A percentile compares a stretch with the other conserved stretches of the same genome.
Evolutionary conservation across 2,329 filamentous ascomycete genomes (phyloP).

Genomic region (Pseudocercospora macadamiae): DNA sequence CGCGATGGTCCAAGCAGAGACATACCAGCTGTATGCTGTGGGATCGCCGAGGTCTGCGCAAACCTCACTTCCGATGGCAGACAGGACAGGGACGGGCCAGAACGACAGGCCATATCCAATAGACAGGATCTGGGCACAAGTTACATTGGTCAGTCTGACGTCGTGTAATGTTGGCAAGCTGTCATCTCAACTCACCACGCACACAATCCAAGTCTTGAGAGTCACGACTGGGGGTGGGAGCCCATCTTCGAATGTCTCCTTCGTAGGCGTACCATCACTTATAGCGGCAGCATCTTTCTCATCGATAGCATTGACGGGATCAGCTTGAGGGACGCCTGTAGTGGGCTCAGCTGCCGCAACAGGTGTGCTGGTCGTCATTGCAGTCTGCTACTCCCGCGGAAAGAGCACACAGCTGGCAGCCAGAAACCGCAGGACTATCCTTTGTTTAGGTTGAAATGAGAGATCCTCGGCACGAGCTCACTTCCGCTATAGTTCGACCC

Average conservation of each 20-base stretch:
- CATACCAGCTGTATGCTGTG: slow-evolving; percentile 37
- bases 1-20: slow-evolving; percentile 31
- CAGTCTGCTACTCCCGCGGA: neutral
- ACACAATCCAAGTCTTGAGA: slow-evolving; percentile 30
- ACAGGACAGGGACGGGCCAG: slow-evolving; percentile 37
- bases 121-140: slow-evolving; percentile 33
- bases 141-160: neutral
- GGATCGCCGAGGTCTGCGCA: slow-evolving; percentile 37
- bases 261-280: slow-evolving; percentile 8
- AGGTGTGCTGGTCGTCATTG: neutral
- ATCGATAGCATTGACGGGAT: neutral
- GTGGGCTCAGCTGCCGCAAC: neutral
- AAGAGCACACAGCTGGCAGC: neutral
- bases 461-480: neutral
- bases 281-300: slow-evolving; percentile 2
- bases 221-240: slow-evolving; percentile 24
- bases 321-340: neutral
- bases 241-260: slow-evolving; percentile 12
- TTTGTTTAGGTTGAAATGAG: neutral
- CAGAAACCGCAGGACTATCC: neutral
- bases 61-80: slow-evolving; percentile 34
- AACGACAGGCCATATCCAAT: slow-evolving; percentile 42
- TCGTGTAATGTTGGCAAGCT: too few relatives aligned
- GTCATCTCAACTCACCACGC: slow-evolving; percentile 18
- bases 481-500: neutral